Percentiles rank a stretch among this genome's conserved stretches.
Conservation (phyloP, 306 rosid species). For the Macrotyloma uniflorum region DNA sequence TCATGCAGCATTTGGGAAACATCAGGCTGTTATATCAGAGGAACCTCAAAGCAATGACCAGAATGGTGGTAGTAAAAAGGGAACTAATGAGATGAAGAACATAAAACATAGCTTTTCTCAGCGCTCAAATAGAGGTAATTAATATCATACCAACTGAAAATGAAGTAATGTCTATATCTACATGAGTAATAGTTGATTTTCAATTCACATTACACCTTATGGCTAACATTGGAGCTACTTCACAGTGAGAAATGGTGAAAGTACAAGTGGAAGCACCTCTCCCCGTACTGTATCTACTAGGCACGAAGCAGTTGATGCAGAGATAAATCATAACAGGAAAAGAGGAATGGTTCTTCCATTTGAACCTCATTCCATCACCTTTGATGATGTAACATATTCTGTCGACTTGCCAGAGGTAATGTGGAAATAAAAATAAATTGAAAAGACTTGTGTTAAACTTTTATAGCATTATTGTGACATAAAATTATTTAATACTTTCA, state of each 20-base stretch:
- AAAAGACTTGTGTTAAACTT: slow-evolving; percentile 7
- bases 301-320: background rate
- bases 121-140: slow-evolving; percentile 47
- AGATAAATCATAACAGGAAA: slow-evolving; percentile 33
- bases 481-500: slow-evolving; percentile 20
- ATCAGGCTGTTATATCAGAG: slow-evolving; percentile 45
- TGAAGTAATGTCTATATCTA: background rate
- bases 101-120: slow-evolving; percentile 30
- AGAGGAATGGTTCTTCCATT: slow-evolving; percentile 63
- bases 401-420: slow-evolving; percentile 55
- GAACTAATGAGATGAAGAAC: slow-evolving; percentile 22
- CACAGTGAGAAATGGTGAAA: slow-evolving; percentile 37
- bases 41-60: slow-evolving; percentile 40
- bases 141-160: slow-evolving; percentile 17
- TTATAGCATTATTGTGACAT: slow-evolving; percentile 12
- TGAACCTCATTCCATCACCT: slow-evolving; percentile 51
- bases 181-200: background rate
- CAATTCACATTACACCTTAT: slow-evolving; percentile 6
- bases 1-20: slow-evolving; percentile 52
- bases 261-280: slow-evolving; percentile 25
- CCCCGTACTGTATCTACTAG: background rate
- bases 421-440: slow-evolving; percentile 3
- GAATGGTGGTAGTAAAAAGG: slow-evolving; percentile 18
- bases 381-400: slow-evolving; percentile 54
- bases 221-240: slow-evolving; percentile 21